Evolutionary conservation across 768 basidiomycete species (phyloP), one percentile per base, ranked within the genome.

Genomic region (Hygrophorus russula): DNA sequence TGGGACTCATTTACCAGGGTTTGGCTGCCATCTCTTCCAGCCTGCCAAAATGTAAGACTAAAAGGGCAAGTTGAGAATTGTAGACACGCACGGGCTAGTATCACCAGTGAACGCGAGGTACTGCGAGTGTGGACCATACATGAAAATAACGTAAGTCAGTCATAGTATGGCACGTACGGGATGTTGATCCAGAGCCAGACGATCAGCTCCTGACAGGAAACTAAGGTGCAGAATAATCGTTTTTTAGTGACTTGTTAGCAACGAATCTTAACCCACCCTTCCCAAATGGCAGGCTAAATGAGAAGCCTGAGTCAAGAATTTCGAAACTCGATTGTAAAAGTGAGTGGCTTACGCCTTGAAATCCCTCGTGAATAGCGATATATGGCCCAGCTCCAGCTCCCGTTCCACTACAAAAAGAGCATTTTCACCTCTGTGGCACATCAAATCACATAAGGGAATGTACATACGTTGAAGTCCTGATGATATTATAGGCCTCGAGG

Each of bases 121-220:
- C 67, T 73, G 46, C 29, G 15, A 58, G 50, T 33, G 47, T 34
- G 36, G 24, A 24, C 7, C 24, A 7, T 24, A 24, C 24, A 24
- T 51, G 53, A 39, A 18, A 30, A 36, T 27, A 36, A 35, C 19
- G 36, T 18, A 41, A 31, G 29, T 34, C 53, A 43, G 69, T 64
- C 52, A 70, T 67, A 20, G 29, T 41, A 37, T 49, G 62, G 73
- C 74, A 78, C 61, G 60, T 80, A 91, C 51, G 32, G 83, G 82
- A 61, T 92, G 89, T 37, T 80, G 72, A 61, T 92, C 89, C 32
- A 92, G 59, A 28, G 73, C 68, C 48, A 80, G 59, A 44, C 91
- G 78, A 62, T 93, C 91, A 20, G 81, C 77, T 36, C 84, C 80
- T 33, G 73, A 60, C 43, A 91, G 61, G 69, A 85, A 91, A 43